phyloP scores from a whole-genome alignment of 768 basidiomycete species.

The Trametes gibbosa region DNA sequence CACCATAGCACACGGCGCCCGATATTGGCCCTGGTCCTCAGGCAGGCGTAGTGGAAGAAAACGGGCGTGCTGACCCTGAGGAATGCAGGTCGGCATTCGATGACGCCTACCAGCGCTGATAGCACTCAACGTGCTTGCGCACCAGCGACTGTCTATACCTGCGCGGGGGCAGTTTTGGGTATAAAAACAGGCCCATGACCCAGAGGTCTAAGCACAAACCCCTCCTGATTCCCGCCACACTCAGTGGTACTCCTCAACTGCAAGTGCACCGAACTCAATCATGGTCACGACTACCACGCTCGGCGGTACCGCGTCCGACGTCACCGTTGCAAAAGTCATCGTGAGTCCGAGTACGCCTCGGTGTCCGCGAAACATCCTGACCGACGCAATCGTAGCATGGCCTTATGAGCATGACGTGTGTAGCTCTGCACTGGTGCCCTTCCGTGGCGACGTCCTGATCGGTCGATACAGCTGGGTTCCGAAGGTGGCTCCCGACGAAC shows the following conservation, averaged over 20 bases:
- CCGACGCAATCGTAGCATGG: slow-evolving; percentile 35
- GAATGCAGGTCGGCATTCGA: no score
- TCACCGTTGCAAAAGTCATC: slow-evolving; percentile 39
- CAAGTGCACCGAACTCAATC: neutral
- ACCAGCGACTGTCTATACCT: no score
- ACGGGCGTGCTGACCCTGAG: no score
- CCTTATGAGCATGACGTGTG: slow-evolving; percentile 56
- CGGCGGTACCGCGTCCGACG: slow-evolving; percentile 37
- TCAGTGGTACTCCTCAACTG: neutral
- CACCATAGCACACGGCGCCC: no score
- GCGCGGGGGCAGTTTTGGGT: no score
- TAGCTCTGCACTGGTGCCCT: neutral
- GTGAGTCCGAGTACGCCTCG: slow-evolving; percentile 30
- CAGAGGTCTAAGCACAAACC: neutral
- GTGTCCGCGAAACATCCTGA: neutral
- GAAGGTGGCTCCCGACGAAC: slow-evolving; percentile 49
- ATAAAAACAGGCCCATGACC: no score
- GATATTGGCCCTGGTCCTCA: no score
- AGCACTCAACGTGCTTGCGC: no score
- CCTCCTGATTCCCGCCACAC: no score
- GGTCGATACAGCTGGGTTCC: slow-evolving; percentile 32
- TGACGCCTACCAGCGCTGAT: no score
- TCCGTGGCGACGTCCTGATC: neutral
- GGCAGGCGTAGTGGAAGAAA: no score
- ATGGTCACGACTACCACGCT: slow-evolving; percentile 35